Base-by-base conservation (phyloP, 345 rosid genomes). In the Dipteronia sinensis region DNA sequence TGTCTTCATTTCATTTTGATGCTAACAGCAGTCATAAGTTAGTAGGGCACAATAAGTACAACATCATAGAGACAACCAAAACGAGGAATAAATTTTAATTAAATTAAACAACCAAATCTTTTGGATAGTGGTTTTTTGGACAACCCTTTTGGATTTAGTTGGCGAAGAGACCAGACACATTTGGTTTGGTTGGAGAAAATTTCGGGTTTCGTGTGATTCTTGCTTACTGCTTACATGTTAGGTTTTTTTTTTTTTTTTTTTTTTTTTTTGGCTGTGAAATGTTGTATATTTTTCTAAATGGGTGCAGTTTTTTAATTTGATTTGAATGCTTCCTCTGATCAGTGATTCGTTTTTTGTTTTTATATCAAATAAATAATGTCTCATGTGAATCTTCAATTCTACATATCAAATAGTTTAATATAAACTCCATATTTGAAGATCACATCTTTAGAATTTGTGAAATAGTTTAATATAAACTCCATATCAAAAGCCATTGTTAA, bases 261-360 rank as follows among this genome's bases (percentile, higher is more conserved):
- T 4, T 49, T 49, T 11, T 4, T 8, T n/a, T 31, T 38, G 34
- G 6, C 38, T 34, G 38, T 34, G 38, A 34, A 5, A 34, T 34
- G 4, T 34, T 34, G 38, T 58, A 11, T 38, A 11, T 6, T 0
- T 27, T 65, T 17, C 34, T 65, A 10, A 31, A 15, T 1, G 23
- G 66, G 29, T 22, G 66, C 34, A 40, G 47, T 67, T 67, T 27
- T 67, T 67, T 40, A 34, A 67, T 67, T 67, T n/a, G 27, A 17
- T 67, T 67, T 67, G 47, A 19, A 10, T 67, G 20, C 25, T 67
- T 67, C 68, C 17, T 64, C 42, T 66, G 27, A 17, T 66, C 38
- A 34, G 4, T 34, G 38, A 34, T 34, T 66, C 2, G 19, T 66
- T 66, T 27, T 38, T 65, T 31, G 17, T 29, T 29, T 15, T 5